A percentile compares a stretch with the other conserved stretches of the same genome.
Conservation (phyloP, 768 basidiomycete genomes). For the Lentinula detonsa region DNA sequence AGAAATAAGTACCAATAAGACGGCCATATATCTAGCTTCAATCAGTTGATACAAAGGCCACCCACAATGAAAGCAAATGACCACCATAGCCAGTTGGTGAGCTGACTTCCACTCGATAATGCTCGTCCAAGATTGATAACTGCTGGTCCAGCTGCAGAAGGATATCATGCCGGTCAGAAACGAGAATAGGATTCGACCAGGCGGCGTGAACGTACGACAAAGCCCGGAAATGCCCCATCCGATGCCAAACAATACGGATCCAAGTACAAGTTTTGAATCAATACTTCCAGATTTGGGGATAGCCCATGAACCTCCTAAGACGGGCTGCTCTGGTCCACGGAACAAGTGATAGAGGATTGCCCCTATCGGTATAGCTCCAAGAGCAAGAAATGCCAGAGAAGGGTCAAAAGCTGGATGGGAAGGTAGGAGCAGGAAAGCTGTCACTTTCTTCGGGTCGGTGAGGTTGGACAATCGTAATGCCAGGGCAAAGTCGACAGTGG, state of each 20-base stretch:
- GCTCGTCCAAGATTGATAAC: slow-evolving; percentile 55
- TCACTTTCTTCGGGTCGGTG: slow-evolving; percentile 39
- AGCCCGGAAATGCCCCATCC: slow-evolving; percentile 59
- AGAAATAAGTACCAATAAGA: not conserved
- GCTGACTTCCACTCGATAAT: slow-evolving; percentile 26
- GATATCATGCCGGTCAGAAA: not conserved
- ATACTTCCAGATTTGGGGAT: slow-evolving; percentile 34
- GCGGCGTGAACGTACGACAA: slow-evolving; percentile 42
- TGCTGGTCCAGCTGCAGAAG: slow-evolving; percentile 49
- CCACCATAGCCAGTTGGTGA: slow-evolving; percentile 33
- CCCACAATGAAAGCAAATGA: slow-evolving; percentile 31
- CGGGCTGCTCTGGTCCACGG: slow-evolving; percentile 29
- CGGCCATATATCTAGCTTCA: too few relatives aligned
- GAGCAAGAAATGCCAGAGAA: slow-evolving; percentile 47
- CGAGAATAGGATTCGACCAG: not conserved
- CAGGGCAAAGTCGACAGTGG: slow-evolving; percentile 45
- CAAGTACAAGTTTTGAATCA: slow-evolving; percentile 39
- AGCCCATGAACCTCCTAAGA: slow-evolving; percentile 38
- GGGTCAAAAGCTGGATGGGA: slow-evolving; percentile 47
- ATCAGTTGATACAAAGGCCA: slow-evolving; percentile 25
- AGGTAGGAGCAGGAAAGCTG: slow-evolving; percentile 48
- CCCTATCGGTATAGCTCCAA: slow-evolving; percentile 43
- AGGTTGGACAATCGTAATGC: slow-evolving; percentile 50
- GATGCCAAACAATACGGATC: slow-evolving; percentile 52
- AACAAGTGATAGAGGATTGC: slow-evolving; percentile 37